Evolutionary conservation across 768 basidiomycete species (phyloP), one percentile per base, ranked within the genome.

Genomic region (Rhizopogon roseolus): DNA sequence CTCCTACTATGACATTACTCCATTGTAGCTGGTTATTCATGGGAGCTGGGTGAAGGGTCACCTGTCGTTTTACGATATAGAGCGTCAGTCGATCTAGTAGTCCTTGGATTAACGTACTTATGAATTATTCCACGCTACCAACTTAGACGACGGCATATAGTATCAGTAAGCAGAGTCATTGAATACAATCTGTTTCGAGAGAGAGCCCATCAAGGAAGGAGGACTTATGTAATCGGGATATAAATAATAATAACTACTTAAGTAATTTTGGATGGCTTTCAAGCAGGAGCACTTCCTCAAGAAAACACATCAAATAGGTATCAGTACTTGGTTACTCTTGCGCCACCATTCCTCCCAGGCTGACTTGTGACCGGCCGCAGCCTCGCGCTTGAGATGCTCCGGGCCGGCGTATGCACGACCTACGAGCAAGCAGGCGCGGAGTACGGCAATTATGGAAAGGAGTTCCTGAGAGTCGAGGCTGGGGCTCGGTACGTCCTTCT

Each of bases 381-480:
- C 0, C 71, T 87, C 17, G 77, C 83, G 2, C 70, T 81, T 3
- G 84, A 90, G 59, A 93, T 96, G 92, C 70, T 96, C 1, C 79
- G 78, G 19, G 81, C 84, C 0, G 94, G 93, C 4, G 86, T 84
- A 75, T 93, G 74, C 0, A 80, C 80, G 0, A 85, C 81, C 0
- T 97, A 96, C 62, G 80, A 82, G 52, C 86, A 88, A 66, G 75
- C 79, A 8, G 89, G 88, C 3, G 92, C 89, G 16, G 88, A 88
- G 60, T 90, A 95, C 57, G 93, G 93, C 1, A 69, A 74, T 19
- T 76, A 75, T 71, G 83, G 85, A 2, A 80, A 87, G 54, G 86
- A 71, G 42, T 89, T 87, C 66, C 64, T 88, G 40, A 70, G 70
- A 14, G 62, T 84, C 4, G 86, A 95, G 67, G 72, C 69, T 1